A percentile compares a stretch with the other conserved stretches of the same genome.
Conservation (phyloP, 2,329 filamentous ascomycete species). For the Rutstroemia sp. region DNA sequence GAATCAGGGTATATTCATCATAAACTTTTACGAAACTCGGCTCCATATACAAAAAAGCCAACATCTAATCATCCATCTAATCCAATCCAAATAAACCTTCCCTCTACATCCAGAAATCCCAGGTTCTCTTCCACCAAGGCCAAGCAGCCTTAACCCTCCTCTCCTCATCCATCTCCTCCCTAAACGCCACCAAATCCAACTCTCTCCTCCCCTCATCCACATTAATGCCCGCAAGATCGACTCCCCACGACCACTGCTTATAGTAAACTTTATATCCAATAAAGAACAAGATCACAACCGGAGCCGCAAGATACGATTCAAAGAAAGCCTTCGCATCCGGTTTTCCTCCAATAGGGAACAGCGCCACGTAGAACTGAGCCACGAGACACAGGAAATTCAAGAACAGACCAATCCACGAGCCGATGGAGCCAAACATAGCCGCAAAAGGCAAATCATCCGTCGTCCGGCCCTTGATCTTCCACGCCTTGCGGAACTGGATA, state of each 20-base stretch:
- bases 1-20: too few relatives aligned
- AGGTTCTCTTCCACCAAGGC: constrained; percentile 26
- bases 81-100: not conserved
- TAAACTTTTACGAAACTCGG: too few relatives aligned
- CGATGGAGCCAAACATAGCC: constrained; percentile 48
- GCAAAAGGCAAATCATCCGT: constrained; percentile 42
- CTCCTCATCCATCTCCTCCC: constrained; percentile 26
- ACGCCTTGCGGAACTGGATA: constrained; percentile 57
- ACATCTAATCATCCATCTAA: not conserved
- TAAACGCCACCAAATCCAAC: constrained; percentile 25
- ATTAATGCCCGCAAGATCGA: constrained; percentile 22
- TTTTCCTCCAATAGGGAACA: constrained; percentile 41
- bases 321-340: constrained; percentile 33
- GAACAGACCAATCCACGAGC: constrained; percentile 60
- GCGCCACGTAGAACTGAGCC: constrained; percentile 40
- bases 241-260: constrained; percentile 22
- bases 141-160: constrained; percentile 22
- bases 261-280: constrained; percentile 57
- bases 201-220: constrained; percentile 28
- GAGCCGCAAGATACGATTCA: constrained; percentile 46
- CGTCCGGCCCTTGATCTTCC: constrained; percentile 50
- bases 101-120: constrained; percentile 17
- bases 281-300: constrained; percentile 51
- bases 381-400: constrained; percentile 63
- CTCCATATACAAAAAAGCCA: not conserved